Evolutionary conservation across 106 monocot species (phyloP).

Genomic region (Cymbidium sinense): DNA sequence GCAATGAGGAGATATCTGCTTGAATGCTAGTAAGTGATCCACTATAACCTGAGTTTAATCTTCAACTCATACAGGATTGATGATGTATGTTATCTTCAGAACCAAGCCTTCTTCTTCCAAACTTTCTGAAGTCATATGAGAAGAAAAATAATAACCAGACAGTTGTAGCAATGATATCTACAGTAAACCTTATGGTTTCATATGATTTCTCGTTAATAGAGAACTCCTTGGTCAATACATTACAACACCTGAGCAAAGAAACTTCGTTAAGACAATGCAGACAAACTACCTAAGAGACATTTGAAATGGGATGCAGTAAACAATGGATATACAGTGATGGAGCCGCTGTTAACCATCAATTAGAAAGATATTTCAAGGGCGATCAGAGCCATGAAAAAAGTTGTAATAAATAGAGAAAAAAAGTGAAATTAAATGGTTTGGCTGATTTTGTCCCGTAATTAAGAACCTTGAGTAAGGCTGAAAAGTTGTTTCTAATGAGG

Average conservation of each 20-base stretch:
- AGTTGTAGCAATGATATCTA: background rate
- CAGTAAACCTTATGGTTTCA: background rate
- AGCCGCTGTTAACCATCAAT: background rate
- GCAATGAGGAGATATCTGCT: background rate
- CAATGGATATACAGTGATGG: background rate
- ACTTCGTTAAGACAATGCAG: background rate
- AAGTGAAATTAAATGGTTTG: background rate
- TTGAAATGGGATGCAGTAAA: background rate
- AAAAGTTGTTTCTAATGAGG: background rate
- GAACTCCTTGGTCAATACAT: background rate
- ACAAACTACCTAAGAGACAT: background rate
- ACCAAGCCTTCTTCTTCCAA: background rate
- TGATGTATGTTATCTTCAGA: background rate
- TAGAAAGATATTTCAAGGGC: background rate
- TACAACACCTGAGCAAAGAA: background rate
- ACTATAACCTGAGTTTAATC: background rate
- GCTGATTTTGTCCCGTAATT: background rate
- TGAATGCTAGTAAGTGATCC: background rate
- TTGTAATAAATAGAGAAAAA: background rate
- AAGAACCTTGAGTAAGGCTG: background rate
- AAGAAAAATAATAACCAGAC: background rate
- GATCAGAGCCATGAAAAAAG: background rate
- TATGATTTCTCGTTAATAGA: too few species aligned
- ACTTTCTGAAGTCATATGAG: slow-evolving; percentile 3
- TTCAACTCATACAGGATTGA: background rate